These are phyloP conservation scores for Juncus inflexus DNA, from an alignment of 176 grass and related monocot genomes.

Conservation along the genomic window DNA sequence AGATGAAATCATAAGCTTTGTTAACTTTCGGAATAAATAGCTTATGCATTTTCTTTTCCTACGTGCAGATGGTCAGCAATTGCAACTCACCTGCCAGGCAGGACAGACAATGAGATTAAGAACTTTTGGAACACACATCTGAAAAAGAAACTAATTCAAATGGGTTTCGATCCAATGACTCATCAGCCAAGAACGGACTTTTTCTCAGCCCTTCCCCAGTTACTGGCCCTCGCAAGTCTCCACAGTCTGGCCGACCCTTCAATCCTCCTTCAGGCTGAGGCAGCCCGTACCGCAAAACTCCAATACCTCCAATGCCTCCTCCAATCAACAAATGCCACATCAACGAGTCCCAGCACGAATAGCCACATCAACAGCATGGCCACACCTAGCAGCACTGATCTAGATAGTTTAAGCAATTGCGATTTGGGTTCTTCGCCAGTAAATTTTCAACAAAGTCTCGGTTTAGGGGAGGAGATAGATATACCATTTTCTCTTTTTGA, in stretches of 20 bases:
- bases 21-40: neutral
- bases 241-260: slow-evolving; percentile 33
- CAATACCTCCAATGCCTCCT: slow-evolving; percentile 79
- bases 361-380: slow-evolving; percentile 16
- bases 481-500: slow-evolving; percentile 39
- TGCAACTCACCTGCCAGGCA: slow-evolving; percentile 58
- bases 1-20: neutral
- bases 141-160: slow-evolving; percentile 82
- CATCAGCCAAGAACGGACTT: slow-evolving; percentile 78
- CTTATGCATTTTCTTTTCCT: slow-evolving; percentile 5
- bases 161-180: slow-evolving; percentile 95
- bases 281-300: slow-evolving; percentile 45
- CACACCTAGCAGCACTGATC: slow-evolving; percentile 9
- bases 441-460: slow-evolving; percentile 15
- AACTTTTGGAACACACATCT: slow-evolving; percentile 97
- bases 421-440: slow-evolving; percentile 23
- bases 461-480: slow-evolving; percentile 22
- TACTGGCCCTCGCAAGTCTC: slow-evolving; percentile 60
- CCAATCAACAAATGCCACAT: slow-evolving; percentile 46
- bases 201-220: slow-evolving; percentile 60
- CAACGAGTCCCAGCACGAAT: slow-evolving; percentile 19
- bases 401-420: slow-evolving; percentile 20
- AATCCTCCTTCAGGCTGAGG: slow-evolving; percentile 19
- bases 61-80: slow-evolving; percentile 64
- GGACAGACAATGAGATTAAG: slow-evolving; percentile 90